Percentiles rank a stretch among this genome's conserved stretches.
Evolutionary conservation across 2,329 filamentous ascomycete species (phyloP).

Genomic region (Escovopsis sp.): DNA sequence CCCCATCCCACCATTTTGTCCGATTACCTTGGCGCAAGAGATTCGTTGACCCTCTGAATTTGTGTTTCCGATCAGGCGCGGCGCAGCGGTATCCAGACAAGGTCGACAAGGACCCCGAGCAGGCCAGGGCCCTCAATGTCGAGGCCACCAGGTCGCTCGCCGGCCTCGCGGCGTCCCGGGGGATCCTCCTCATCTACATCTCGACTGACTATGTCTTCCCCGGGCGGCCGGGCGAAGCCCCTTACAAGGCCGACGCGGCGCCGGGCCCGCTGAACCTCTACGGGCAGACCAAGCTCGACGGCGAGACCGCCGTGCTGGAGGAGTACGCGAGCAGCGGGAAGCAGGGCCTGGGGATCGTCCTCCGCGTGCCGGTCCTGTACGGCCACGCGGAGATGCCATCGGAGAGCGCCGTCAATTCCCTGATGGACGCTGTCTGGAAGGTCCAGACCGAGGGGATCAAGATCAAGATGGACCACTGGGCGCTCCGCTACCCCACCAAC

Average conservation of each 20-base stretch:
- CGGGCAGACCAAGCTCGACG: slow-evolving; percentile 46
- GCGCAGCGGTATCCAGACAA: slow-evolving; percentile 81
- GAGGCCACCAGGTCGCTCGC: slow-evolving; percentile 55
- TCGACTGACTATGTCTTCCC: slow-evolving; percentile 74
- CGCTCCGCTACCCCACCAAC: slow-evolving; percentile 72
- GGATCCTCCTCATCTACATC: slow-evolving; percentile 57
- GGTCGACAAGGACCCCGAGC: slow-evolving; percentile 65
- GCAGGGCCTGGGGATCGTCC: slow-evolving; percentile 46
- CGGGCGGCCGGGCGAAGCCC: slow-evolving; percentile 62
- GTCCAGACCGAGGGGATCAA: slow-evolving; percentile 47
- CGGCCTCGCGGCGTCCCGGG: slow-evolving; percentile 44
- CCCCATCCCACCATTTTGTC: neutral
- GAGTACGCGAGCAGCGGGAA: slow-evolving; percentile 35
- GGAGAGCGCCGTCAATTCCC: slow-evolving; percentile 71
- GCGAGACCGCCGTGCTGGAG: slow-evolving; percentile 50
- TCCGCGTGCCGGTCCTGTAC: slow-evolving; percentile 76
- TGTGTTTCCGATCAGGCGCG: slow-evolving; percentile 40
- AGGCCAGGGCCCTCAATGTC: slow-evolving; percentile 60
- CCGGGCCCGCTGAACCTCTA: slow-evolving; percentile 66
- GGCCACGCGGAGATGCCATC: slow-evolving; percentile 54
- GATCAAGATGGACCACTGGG: slow-evolving; percentile 77
- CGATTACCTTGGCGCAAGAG: slow-evolving; percentile 7
- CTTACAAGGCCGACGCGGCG: slow-evolving; percentile 52
- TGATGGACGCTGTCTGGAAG: slow-evolving; percentile 66
- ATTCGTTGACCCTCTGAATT: neutral